Conservation (phyloP, 2,329 filamentous ascomycete genomes). For the Penicillium decumbens region DNA sequence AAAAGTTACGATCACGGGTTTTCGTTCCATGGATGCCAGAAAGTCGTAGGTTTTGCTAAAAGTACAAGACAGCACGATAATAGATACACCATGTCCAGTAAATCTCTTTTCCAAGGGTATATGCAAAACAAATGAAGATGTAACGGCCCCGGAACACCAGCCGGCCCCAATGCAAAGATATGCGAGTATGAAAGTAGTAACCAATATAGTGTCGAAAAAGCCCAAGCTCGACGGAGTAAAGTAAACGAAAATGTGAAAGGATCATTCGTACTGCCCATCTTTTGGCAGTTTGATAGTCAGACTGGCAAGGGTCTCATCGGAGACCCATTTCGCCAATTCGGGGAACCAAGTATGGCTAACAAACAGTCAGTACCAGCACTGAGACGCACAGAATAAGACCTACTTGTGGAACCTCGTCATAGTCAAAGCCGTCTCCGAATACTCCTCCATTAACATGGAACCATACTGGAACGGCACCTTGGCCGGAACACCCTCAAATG, state of each 20-base stretch:
- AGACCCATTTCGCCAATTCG: conserved; percentile 32
- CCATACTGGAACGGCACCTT: conserved; percentile 56
- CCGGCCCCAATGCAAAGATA: not conserved
- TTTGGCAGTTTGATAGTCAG: conserved; percentile 3
- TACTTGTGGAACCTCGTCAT: conserved; percentile 37
- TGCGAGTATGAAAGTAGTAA: not conserved
- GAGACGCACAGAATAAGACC: conserved; percentile 14
- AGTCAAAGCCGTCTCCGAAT: conserved; percentile 34
- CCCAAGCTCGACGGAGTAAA: not conserved
- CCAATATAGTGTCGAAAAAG: not conserved
- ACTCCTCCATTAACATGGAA: conserved; percentile 39
- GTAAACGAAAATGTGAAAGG: not conserved
- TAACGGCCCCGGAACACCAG: not conserved
- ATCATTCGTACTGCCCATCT: conserved; percentile 15
- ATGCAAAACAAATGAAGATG: not conserved
- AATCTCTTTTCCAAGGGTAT: not conserved
- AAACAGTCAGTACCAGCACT: conserved; percentile 10
- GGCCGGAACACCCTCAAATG: conserved; percentile 69
- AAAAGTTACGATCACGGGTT: not conserved
- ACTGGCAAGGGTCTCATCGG: conserved; percentile 21
- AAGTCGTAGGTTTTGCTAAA: not conserved
- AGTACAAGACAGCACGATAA: not conserved
- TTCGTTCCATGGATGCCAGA: not conserved
- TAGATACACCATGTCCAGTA: not conserved
- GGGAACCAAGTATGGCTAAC: conserved; percentile 38